Base-by-base conservation (phyloP, 352 stramenopile genomes). In the Blastocystis sp. region DNA sequence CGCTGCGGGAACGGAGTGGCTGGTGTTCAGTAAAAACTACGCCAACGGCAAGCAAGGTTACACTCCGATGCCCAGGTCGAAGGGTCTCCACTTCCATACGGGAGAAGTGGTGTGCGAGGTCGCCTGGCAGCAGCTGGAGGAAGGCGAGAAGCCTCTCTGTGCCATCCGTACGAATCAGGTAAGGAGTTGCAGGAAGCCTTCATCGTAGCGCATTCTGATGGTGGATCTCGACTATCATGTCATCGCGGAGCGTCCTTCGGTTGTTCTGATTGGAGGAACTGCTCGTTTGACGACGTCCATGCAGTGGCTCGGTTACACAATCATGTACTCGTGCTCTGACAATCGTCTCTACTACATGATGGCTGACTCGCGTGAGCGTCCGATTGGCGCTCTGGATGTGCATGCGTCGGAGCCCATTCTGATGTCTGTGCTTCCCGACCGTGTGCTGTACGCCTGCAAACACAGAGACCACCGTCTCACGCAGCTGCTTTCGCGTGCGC, bases 341-440 rank as follows among this genome's bases (percentile, higher is more conserved):
- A 85, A 85, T 48, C 75, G 75, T 75, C 57, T 85, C 18, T 85
- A 85, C 51, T 85, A 85, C 42, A 85, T 85, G 75, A 59, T 85
- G 63, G 75, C 57, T n/a, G 75, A 85, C 32, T 56, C 48, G 24
- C 51, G 53, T 34, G 75, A 85, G 49, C 75, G 75, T 40, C 75
- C 75, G 4, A 76, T 85, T n/a, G 75, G 57, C 34, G 71, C 75
- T 32, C 44, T 76, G 21, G 75, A 85, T 61, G 75, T 85, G 21
- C 53, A 85, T 40, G 63, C 75, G 21, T 73, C 75, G 11, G 75
- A 85, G 40, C 75, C 75, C 24, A 85, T 73, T 24, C 46, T 85
- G n/a, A 76, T 85, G 63, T 85, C 75, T 16, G 63, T 85, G 14
- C 24, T 85, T 3, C 75, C 75, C 32, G 75, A 85, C 40, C 57